These are phyloP conservation scores for Arthroderma sp. DNA, from an alignment of 2,329 filamentous ascomycete genomes.

Conservation along the genomic window DNA sequence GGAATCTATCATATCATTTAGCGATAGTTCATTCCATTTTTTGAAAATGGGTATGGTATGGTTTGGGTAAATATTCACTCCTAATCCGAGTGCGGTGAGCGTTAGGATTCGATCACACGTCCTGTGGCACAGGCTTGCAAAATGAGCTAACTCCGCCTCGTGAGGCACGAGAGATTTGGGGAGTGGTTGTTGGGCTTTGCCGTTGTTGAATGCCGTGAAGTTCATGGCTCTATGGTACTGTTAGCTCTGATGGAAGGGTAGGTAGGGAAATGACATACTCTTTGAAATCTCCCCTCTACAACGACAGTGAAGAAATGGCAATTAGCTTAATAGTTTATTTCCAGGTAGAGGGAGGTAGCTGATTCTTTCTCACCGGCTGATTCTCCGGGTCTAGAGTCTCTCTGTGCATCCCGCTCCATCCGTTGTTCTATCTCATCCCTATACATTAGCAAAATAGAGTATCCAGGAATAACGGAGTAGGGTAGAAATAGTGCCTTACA, in stretches of 20 bases:
- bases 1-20: constrained; percentile 23
- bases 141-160: constrained; percentile 49
- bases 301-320: too few species aligned
- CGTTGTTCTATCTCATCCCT: constrained; percentile 50
- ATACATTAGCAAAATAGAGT: background rate
- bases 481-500: constrained; percentile 20
- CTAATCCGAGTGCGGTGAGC: constrained; percentile 66
- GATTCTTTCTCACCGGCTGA: constrained; percentile 47
- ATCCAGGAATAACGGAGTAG: constrained; percentile 1
- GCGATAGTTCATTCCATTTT: background rate
- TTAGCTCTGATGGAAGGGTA: constrained; percentile 1
- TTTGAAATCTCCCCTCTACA: constrained; percentile 69
- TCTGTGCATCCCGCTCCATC: constrained; percentile 77
- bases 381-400: constrained; percentile 77
- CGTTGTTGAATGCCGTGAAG: constrained; percentile 61
- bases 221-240: constrained; percentile 64
- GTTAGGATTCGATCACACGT: constrained; percentile 61
- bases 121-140: constrained; percentile 56
- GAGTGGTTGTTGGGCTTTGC: constrained; percentile 63
- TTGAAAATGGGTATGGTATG: constrained; percentile 1
- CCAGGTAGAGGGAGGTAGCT: too few species aligned
- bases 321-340: too few species aligned
- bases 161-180: constrained; percentile 50
- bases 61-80: constrained; percentile 30
- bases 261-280: constrained; percentile 45